Conservation (phyloP, 257 asterid genomes). For the Ligustrum vulgare region DNA sequence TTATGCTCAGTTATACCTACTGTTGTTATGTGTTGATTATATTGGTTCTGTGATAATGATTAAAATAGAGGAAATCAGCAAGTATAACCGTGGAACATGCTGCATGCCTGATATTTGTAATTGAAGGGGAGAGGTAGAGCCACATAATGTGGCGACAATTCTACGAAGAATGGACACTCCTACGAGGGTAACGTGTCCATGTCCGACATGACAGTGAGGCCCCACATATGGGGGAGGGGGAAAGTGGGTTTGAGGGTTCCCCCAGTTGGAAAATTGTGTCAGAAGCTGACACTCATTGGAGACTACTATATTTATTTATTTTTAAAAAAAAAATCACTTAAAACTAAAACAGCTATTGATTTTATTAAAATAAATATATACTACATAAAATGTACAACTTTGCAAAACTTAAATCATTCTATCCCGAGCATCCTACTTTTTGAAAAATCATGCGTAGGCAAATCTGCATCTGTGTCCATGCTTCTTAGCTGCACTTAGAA, state of each 20-base stretch:
- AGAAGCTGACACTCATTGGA: not conserved
- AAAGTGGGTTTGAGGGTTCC: too few species aligned
- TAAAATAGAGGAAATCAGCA: not conserved
- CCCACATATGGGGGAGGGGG: too few species aligned
- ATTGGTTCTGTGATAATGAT: not conserved
- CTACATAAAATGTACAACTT: not conserved
- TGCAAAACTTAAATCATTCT: not conserved
- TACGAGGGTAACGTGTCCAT: not conserved
- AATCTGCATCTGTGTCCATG: not conserved
- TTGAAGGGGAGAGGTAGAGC: conserved; percentile 3
- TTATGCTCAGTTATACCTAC: not conserved
- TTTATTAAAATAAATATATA: not conserved
- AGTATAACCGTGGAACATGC: not conserved
- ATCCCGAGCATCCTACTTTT: not conserved
- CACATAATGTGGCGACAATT: not conserved
- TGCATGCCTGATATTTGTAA: conserved; percentile 17
- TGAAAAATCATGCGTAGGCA: not conserved
- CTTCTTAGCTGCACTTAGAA: not conserved
- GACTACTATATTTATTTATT: not conserved
- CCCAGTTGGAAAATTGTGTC: too few species aligned
- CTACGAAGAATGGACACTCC: not conserved
- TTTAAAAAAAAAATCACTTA: not conserved
- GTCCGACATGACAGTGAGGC: not conserved
- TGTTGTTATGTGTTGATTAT: not conserved
- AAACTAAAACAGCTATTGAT: not conserved